Evolutionary conservation across 176 grass and related monocot genomes (phyloP).

Genomic region (Oryza punctata): DNA sequence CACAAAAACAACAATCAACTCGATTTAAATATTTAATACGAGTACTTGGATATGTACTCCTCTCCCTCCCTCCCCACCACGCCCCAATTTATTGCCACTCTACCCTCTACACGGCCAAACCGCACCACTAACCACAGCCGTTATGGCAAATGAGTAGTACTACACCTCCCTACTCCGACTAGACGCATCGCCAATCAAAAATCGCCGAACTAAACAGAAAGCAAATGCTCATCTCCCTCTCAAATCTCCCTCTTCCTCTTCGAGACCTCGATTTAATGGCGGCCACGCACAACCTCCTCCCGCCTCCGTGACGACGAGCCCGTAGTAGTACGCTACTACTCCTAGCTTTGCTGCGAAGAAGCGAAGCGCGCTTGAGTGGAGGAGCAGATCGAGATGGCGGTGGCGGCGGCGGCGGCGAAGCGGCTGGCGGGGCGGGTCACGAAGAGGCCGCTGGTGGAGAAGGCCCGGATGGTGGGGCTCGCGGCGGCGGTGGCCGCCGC

Average conservation of each 20-base stretch:
- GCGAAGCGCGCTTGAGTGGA: neutral
- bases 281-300: neutral
- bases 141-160: too few species aligned
- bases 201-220: neutral
- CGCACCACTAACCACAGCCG: neutral
- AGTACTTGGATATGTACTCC: neutral
- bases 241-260: neutral
- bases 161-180: too few species aligned
- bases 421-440: conserved; percentile 9
- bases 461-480: conserved; percentile 6
- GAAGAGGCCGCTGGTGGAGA: conserved; percentile 20
- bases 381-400: neutral
- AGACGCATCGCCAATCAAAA: neutral
- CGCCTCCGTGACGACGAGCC: neutral
- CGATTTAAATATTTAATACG: too few species aligned
- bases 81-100: neutral
- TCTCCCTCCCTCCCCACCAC: neutral
- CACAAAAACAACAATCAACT: too few species aligned
- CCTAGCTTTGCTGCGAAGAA: neutral
- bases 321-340: too few species aligned
- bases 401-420: conserved; percentile 29
- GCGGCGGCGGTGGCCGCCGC: neutral
- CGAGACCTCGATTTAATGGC: neutral
- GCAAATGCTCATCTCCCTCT: neutral
- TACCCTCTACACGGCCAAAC: neutral